These are phyloP conservation scores for Aspergillus luchuensis DNA, from an alignment of 2,329 filamentous ascomycete species.

Conservation along the genomic window DNA sequence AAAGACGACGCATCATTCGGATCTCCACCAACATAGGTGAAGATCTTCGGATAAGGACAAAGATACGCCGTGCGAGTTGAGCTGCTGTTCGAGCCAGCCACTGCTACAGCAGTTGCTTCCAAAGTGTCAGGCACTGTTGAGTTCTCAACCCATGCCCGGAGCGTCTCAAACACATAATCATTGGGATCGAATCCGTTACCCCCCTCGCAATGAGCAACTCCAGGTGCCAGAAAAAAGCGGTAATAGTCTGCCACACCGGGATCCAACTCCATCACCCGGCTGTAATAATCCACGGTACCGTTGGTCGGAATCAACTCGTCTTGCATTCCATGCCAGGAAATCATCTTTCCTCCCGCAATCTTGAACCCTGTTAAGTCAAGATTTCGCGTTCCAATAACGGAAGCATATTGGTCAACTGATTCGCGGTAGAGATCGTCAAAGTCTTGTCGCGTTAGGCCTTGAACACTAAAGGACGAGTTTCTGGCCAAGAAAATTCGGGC, in stretches of 20 bases:
- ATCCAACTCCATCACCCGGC: conserved; percentile 32
- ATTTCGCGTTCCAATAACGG: conserved; percentile 40
- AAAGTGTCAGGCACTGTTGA: neutral
- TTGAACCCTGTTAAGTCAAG: conserved; percentile 43
- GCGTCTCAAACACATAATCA: neutral
- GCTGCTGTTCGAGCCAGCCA: neutral
- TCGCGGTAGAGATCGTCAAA: conserved; percentile 27
- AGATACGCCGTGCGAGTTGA: neutral
- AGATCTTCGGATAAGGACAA: neutral
- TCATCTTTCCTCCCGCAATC: conserved; percentile 43
- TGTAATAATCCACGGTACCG: conserved; percentile 43
- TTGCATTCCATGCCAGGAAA: conserved; percentile 47
- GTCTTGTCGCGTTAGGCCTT: conserved; percentile 32
- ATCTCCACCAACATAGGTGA: neutral
- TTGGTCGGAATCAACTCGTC: conserved; percentile 43
- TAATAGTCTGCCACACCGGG: conserved; percentile 35
- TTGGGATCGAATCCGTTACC: conserved; percentile 27
- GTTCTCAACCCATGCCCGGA: neutral
- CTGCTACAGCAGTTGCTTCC: neutral
- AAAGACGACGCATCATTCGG: neutral
- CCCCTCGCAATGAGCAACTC: conserved; percentile 39
- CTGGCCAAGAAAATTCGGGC: conserved; percentile 37
- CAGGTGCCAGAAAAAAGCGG: conserved; percentile 44
- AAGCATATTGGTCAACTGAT: conserved; percentile 33
- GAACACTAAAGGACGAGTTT: conserved; percentile 33